These are phyloP conservation scores for Petasospora rhodanensis DNA, from an alignment of 1,139 yeast species.

Conservation along the genomic window DNA sequence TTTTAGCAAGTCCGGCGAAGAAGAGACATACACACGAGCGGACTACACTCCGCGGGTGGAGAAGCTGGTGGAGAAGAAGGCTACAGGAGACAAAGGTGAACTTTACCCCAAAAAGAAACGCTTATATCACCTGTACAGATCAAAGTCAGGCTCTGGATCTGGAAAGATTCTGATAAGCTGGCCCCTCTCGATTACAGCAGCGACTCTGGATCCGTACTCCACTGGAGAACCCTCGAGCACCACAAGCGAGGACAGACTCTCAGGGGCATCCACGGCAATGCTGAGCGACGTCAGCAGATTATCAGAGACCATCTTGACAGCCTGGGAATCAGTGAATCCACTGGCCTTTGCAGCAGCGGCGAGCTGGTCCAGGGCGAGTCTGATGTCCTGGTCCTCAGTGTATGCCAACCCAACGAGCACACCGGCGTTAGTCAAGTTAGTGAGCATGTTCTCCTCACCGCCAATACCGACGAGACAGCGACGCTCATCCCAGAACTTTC, in stretches of 20 bases:
- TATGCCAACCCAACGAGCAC: constrained; percentile 5
- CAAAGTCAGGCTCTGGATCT: constrained; percentile 5
- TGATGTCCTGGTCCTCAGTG: constrained; percentile 6
- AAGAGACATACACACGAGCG: too few species aligned
- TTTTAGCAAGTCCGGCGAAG: too few species aligned
- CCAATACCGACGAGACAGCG: constrained; percentile 9
- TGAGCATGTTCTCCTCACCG: constrained; percentile 5
- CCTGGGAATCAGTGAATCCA: not conserved
- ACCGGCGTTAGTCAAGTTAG: constrained; percentile 5
- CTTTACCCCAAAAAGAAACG: too few species aligned
- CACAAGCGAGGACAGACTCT: not conserved
- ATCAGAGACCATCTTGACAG: constrained; percentile 4
- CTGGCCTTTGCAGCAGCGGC: constrained; percentile 6
- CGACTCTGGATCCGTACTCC: constrained; percentile 6
- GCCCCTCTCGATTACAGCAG: constrained; percentile 5
- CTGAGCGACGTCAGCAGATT: constrained; percentile 3
- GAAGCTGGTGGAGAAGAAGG: too few species aligned
- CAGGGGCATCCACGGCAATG: constrained; percentile 1
- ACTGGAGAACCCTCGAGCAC: constrained; percentile 9
- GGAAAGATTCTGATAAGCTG: constrained; percentile 4
- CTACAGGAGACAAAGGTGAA: too few species aligned
- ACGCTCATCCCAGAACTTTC: constrained; percentile 10
- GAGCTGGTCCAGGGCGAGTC: constrained; percentile 6
- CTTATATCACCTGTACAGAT: constrained; percentile 4
- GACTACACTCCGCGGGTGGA: too few species aligned